Conservation (phyloP, 139 green algal genomes). For the Deuterostichococcus epilithicus region DNA sequence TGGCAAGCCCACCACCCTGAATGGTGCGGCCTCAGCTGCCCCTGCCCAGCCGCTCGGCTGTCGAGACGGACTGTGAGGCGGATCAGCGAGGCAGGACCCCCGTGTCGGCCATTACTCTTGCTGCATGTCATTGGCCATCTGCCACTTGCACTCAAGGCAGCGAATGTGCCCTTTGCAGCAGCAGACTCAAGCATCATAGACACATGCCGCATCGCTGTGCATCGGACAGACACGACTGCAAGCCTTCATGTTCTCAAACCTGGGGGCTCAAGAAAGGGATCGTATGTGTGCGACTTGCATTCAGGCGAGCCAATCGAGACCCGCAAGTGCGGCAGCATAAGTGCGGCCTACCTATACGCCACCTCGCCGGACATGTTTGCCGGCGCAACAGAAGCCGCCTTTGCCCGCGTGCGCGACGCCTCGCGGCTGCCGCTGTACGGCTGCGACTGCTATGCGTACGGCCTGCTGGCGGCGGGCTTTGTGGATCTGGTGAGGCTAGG, state of each 20-base stretch:
- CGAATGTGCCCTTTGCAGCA: too few species aligned
- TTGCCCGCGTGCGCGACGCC: slow-evolving; percentile 64
- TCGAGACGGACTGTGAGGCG: too few species aligned
- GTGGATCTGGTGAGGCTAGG: slow-evolving; percentile 74
- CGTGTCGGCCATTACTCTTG: too few species aligned
- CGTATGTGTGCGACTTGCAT: too few species aligned
- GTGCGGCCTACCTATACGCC: slow-evolving; percentile 72
- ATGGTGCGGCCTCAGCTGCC: slow-evolving; percentile 49
- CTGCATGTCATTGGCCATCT: too few species aligned
- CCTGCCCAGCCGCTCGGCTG: slow-evolving; percentile 30
- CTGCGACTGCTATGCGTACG: slow-evolving; percentile 99
- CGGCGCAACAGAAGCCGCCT: slow-evolving; percentile 50
- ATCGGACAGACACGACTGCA: too few species aligned
- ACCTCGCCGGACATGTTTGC: slow-evolving; percentile 96
- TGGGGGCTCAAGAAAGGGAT: too few species aligned
- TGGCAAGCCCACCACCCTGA: slow-evolving; percentile 78
- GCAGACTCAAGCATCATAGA: too few species aligned
- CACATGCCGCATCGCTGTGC: too few species aligned
- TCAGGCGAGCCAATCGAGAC: slow-evolving; percentile 24
- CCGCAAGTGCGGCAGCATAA: slow-evolving; percentile 30
- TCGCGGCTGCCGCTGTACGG: slow-evolving; percentile 85
- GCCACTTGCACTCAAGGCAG: too few species aligned
- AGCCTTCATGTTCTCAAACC: too few species aligned
- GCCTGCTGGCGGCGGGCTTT: slow-evolving; percentile 82
- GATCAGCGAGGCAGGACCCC: too few species aligned